Conservation (phyloP, 129 eudicot species). For the Arctium lappa region DNA sequence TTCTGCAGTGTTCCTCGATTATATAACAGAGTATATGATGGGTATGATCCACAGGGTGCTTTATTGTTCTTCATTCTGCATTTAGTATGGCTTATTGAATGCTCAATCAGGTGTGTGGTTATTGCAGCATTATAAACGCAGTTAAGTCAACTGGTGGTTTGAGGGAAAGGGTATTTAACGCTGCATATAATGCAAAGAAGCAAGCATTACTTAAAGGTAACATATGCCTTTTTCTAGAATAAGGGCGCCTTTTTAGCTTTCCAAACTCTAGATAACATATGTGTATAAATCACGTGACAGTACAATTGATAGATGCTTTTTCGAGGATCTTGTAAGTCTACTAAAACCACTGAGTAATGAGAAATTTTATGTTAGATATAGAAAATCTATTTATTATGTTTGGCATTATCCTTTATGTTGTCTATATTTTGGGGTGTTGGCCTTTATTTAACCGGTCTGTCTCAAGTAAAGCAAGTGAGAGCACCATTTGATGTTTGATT, state of each 20-base stretch:
- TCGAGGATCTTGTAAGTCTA: neutral
- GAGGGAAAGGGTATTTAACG: slow-evolving; percentile 63
- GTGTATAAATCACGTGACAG: neutral
- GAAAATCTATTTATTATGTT: neutral
- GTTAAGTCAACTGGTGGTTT: slow-evolving; percentile 71
- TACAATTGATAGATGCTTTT: neutral
- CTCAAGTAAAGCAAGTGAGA: no score
- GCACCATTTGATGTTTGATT: no score
- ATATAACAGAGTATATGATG: slow-evolving; percentile 66
- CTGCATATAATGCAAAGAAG: slow-evolving; percentile 76
- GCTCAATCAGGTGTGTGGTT: slow-evolving; percentile 18
- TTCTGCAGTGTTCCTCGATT: slow-evolving; percentile 91
- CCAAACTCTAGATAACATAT: neutral
- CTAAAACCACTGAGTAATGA: neutral
- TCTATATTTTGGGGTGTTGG: no score
- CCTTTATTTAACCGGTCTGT: no score
- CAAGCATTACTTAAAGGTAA: slow-evolving; percentile 73
- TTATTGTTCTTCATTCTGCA: neutral
- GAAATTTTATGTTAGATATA: no score
- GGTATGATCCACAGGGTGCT: slow-evolving; percentile 39
- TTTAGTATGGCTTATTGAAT: neutral
- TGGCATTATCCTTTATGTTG: no score
- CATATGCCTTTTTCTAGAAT: neutral
- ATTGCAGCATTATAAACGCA: slow-evolving; percentile 61
- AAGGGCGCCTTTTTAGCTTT: neutral